Conservation (phyloP, 257 asterid genomes). For the Henckelia pumila region DNA sequence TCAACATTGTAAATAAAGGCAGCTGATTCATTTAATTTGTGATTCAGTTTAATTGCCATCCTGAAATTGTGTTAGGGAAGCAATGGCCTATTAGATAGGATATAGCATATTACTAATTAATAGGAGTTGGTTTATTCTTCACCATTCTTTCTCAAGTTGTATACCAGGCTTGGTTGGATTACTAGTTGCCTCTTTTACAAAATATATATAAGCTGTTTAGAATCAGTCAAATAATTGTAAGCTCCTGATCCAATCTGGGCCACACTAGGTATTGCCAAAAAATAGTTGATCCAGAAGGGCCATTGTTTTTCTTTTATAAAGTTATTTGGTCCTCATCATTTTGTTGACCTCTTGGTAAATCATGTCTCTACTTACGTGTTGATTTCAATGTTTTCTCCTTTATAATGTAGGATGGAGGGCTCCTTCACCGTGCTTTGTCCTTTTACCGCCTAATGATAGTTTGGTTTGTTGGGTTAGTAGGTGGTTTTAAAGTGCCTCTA, state of each 20-base stretch:
- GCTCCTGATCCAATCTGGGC: not conserved
- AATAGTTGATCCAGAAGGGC: not conserved
- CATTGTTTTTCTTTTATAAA: conserved; percentile 2
- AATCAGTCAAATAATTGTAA: not conserved
- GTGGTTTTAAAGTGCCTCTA: conserved; percentile 92
- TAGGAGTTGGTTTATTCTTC: conserved; percentile 10
- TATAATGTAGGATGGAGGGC: conserved; percentile 70
- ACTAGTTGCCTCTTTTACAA: not conserved
- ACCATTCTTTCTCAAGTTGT: not conserved
- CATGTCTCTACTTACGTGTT: not conserved
- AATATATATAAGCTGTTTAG: not conserved
- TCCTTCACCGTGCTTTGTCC: conserved; percentile 82
- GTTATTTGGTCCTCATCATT: conserved; percentile 7
- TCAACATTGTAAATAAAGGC: not conserved
- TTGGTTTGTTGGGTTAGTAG: conserved; percentile 83
- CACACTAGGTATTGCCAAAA: not conserved
- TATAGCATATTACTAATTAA: not conserved
- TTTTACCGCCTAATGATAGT: conserved; percentile 86
- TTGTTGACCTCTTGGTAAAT: conserved; percentile 4
- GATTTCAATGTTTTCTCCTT: conserved; percentile 6
- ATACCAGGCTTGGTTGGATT: not conserved
- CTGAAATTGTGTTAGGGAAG: conserved; percentile 12
- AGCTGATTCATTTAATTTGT: conserved; percentile 5
- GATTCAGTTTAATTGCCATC: not conserved
- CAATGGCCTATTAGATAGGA: not conserved